phyloP scores from a whole-genome alignment of 2,329 filamentous ascomycete genomes.

The Ophiostoma perfectum region DNA sequence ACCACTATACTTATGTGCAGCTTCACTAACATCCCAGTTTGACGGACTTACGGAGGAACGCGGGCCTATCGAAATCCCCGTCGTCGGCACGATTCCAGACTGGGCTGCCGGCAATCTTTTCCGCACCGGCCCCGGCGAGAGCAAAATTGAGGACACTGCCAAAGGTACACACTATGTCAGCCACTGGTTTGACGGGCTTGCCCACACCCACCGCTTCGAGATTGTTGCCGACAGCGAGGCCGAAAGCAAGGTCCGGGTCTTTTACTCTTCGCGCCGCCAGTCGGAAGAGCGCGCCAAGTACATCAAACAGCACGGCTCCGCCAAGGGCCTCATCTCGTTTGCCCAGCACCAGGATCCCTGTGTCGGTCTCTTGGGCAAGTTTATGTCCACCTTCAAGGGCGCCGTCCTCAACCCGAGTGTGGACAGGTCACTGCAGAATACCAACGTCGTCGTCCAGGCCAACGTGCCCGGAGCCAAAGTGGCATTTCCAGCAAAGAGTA shows the following conservation, averaged over 20 bases:
- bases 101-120: constrained; percentile 69
- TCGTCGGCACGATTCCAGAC: constrained; percentile 62
- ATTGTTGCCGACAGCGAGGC: constrained; percentile 42
- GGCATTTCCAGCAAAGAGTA: background rate
- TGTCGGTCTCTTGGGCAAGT: constrained; percentile 64
- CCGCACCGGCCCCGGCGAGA: constrained; percentile 66
- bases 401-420: background rate
- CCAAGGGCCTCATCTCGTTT: constrained; percentile 55
- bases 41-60: constrained; percentile 61
- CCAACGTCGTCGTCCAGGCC: constrained; percentile 60
- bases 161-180: constrained; percentile 56
- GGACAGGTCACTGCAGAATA: constrained; percentile 41
- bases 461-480: constrained; percentile 47
- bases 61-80: constrained; percentile 56
- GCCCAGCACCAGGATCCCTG: constrained; percentile 70
- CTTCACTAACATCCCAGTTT: constrained; percentile 47
- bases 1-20: background rate
- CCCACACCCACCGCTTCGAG: constrained; percentile 66
- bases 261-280: constrained; percentile 67
- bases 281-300: constrained; percentile 57
- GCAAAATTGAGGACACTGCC: constrained; percentile 53
- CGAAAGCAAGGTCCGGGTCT: constrained; percentile 41
- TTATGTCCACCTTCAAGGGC: constrained; percentile 54
- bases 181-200: constrained; percentile 80
- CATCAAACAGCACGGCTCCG: constrained; percentile 55